These are phyloP conservation scores for Dactylellina leptospora DNA, from an alignment of 2,329 filamentous ascomycete species.

Conservation along the genomic window DNA sequence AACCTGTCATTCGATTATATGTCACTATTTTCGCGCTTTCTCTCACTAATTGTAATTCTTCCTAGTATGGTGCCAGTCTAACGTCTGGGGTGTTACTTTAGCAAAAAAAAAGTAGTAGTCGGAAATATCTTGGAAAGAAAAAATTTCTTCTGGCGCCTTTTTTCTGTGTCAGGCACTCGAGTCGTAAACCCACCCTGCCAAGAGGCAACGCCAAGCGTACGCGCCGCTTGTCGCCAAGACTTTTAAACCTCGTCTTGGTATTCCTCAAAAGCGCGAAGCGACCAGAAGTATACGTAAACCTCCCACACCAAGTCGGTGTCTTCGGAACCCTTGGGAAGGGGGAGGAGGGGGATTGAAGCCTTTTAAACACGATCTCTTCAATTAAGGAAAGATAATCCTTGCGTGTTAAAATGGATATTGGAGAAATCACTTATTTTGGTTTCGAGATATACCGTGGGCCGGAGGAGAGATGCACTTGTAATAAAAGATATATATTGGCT, in stretches of 20 bases:
- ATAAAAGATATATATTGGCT: neutral
- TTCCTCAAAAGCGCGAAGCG: conserved; percentile 24
- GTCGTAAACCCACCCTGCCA: conserved; percentile 15
- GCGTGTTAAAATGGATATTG: neutral
- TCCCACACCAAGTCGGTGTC: conserved; percentile 8
- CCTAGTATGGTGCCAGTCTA: too few species aligned
- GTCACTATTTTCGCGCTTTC: too few species aligned
- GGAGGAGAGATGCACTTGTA: neutral
- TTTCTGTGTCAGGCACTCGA: too few species aligned
- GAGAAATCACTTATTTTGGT: neutral
- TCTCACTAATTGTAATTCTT: too few species aligned
- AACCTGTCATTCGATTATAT: too few species aligned
- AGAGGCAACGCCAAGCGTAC: conserved; percentile 29
- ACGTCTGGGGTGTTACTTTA: neutral
- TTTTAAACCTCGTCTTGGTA: neutral
- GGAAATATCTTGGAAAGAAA: neutral
- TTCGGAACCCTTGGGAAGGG: neutral
- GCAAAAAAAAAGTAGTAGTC: neutral
- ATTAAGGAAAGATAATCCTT: neutral
- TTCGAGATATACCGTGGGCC: neutral
- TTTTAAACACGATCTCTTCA: neutral
- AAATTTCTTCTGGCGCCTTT: neutral
- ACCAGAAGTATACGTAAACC: conserved; percentile 12
- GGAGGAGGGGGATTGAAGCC: too few species aligned
- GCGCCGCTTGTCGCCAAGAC: neutral